Conservation (phyloP, 1,139 yeast genomes). For the Lodderomyces oxycetoniae region DNA sequence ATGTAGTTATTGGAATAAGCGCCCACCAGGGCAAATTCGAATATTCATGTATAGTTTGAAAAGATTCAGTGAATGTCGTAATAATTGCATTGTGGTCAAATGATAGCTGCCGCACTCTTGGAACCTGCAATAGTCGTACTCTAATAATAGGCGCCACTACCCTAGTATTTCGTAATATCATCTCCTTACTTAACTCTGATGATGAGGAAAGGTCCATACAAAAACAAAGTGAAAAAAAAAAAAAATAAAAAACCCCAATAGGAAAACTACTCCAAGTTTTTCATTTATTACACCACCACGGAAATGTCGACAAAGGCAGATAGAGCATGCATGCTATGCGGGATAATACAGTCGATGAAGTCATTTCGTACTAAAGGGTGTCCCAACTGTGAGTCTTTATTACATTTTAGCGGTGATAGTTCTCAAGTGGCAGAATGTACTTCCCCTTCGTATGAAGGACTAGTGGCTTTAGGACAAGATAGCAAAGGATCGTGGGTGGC, state of each 20-base stretch:
- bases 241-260: conserved; percentile 1
- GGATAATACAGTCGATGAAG: conserved; percentile 73
- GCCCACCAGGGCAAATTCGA: conserved; percentile 81
- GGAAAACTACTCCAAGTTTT: background rate
- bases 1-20: conserved; percentile 69
- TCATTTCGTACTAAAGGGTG: conserved; percentile 82
- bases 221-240: conserved; percentile 2
- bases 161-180: background rate
- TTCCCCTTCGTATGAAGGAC: conserved; percentile 94
- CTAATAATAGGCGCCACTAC: background rate
- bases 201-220: background rate
- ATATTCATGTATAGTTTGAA: conserved; percentile 46
- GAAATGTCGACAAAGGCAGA: conserved; percentile 62
- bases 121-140: background rate
- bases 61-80: conserved; percentile 34
- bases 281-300: conserved; percentile 1
- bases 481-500: conserved; percentile 90
- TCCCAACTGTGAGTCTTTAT: conserved; percentile 93
- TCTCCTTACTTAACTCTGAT: background rate
- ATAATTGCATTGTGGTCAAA: conserved; percentile 20
- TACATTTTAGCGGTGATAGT: conserved; percentile 78
- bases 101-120: conserved; percentile 10
- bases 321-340: conserved; percentile 97
- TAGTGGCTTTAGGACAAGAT: conserved; percentile 86
- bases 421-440: conserved; percentile 87